Evolutionary conservation across 768 basidiomycete species (phyloP).

Genomic region (Podaxis sp.): DNA sequence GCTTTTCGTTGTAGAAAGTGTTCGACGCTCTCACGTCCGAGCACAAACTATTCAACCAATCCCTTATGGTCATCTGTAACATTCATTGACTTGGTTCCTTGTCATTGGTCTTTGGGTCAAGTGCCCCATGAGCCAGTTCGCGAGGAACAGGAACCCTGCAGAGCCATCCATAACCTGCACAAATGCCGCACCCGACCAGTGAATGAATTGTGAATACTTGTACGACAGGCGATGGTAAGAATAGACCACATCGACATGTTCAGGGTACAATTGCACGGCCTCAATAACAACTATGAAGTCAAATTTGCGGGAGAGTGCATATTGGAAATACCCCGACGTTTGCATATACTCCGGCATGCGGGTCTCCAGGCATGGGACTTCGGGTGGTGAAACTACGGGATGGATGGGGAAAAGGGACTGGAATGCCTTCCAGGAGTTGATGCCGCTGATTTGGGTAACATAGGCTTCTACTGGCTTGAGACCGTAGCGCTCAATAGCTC

Average conservation of each 20-base stretch:
- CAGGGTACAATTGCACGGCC: slow-evolving; percentile 72
- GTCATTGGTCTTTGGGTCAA: slow-evolving; percentile 54
- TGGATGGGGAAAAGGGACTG: slow-evolving; percentile 86
- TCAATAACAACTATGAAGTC: slow-evolving; percentile 86
- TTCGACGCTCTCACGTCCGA: slow-evolving; percentile 50
- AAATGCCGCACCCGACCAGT: slow-evolving; percentile 86
- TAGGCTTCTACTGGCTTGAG: slow-evolving; percentile 92
- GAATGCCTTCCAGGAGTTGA: slow-evolving; percentile 83
- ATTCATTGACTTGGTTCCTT: slow-evolving; percentile 56
- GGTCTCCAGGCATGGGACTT: slow-evolving; percentile 63
- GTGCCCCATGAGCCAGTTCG: slow-evolving; percentile 80
- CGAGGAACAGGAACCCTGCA: slow-evolving; percentile 85
- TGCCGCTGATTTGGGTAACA: slow-evolving; percentile 87
- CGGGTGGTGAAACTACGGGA: slow-evolving; percentile 72
- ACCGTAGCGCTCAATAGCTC: slow-evolving; percentile 85
- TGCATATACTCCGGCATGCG: slow-evolving; percentile 69
- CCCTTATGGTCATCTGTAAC: slow-evolving; percentile 61
- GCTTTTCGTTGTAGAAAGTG: slow-evolving; percentile 73
- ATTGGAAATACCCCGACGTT: slow-evolving; percentile 75
- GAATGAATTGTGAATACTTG: slow-evolving; percentile 91
- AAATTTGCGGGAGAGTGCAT: slow-evolving; percentile 70
- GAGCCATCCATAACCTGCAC: slow-evolving; percentile 81
- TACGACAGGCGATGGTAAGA: slow-evolving; percentile 81
- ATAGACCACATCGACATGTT: slow-evolving; percentile 82
- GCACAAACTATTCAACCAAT: slow-evolving; percentile 65